Percentiles rank a stretch among this genome's conserved stretches.
Conservation (phyloP, 108 stramenopile genomes). For the Schizochytrium sp. region DNA sequence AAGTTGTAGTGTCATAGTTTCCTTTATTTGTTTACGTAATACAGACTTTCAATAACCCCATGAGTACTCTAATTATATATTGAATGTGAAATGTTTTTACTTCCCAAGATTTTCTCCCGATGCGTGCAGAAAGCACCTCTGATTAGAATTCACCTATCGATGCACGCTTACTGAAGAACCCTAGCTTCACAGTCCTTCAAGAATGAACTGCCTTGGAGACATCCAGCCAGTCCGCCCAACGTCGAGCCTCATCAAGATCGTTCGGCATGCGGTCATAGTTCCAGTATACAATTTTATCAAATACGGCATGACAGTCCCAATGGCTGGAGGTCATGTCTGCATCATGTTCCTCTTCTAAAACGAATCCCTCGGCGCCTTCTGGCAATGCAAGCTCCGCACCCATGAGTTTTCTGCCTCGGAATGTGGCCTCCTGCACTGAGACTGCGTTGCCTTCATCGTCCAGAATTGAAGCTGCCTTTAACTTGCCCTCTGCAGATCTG, state of each 20-base stretch:
- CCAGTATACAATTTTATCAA: constrained; percentile 42
- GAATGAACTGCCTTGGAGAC: background rate
- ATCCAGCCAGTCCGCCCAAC: constrained; percentile 48
- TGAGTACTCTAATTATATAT: too few relatives aligned
- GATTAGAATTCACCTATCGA: too few relatives aligned
- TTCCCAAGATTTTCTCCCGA: too few relatives aligned
- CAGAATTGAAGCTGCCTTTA: background rate
- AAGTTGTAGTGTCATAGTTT: too few relatives aligned
- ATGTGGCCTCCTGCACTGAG: background rate
- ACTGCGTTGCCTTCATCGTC: background rate
- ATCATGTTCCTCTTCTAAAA: background rate
- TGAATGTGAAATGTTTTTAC: too few relatives aligned
- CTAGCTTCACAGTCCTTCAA: background rate
- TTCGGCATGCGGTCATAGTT: constrained; percentile 16
- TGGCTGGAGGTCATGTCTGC: background rate
- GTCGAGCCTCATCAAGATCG: constrained; percentile 40
- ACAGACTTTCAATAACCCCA: too few relatives aligned
- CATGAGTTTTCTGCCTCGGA: constrained; percentile 52
- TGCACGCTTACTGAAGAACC: too few relatives aligned
- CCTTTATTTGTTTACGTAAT: too few relatives aligned
- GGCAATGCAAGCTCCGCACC: constrained; percentile 33
- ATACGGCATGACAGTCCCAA: constrained; percentile 43
- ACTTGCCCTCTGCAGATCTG: background rate
- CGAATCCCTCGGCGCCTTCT: background rate
- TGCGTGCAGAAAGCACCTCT: too few relatives aligned